Evolutionary conservation across 2,329 filamentous ascomycete genomes (phyloP).

Genomic region (Blumeria hordei): DNA sequence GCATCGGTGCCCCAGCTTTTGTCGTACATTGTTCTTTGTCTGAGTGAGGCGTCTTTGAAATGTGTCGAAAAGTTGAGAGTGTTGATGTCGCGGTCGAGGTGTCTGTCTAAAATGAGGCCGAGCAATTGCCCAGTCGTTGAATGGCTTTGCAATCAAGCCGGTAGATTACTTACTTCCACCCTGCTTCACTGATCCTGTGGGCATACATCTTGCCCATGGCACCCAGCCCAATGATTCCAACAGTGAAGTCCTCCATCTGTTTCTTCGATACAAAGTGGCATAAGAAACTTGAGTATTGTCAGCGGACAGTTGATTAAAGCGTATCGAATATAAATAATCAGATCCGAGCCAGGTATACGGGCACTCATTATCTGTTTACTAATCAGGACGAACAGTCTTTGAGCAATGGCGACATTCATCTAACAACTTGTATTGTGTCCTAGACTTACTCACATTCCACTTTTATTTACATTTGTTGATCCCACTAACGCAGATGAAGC

Average conservation of each 20-base stretch:
- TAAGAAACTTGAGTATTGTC: too few relatives aligned
- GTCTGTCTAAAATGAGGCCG: too few relatives aligned
- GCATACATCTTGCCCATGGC: constrained; percentile 99
- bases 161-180: constrained; percentile 62
- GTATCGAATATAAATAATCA: background rate
- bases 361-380: background rate
- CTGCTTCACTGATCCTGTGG: constrained; percentile 62
- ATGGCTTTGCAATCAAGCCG: background rate
- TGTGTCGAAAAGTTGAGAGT: too few relatives aligned
- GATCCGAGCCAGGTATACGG: background rate
- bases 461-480: too few relatives aligned
- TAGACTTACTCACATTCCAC: background rate
- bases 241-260: constrained; percentile 30
- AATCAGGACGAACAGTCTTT: background rate
- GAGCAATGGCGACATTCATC: background rate
- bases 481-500: too few relatives aligned
- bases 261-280: too few relatives aligned
- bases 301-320: too few relatives aligned
- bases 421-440: background rate
- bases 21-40: too few relatives aligned
- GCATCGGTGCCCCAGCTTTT: too few relatives aligned
- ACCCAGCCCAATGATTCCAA: constrained; percentile 96
- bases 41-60: too few relatives aligned
- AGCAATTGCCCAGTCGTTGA: too few relatives aligned
- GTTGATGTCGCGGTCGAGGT: too few relatives aligned